These are phyloP conservation scores for Spiraea crenata DNA, from an alignment of 331 rosid genomes.

Conservation along the genomic window DNA sequence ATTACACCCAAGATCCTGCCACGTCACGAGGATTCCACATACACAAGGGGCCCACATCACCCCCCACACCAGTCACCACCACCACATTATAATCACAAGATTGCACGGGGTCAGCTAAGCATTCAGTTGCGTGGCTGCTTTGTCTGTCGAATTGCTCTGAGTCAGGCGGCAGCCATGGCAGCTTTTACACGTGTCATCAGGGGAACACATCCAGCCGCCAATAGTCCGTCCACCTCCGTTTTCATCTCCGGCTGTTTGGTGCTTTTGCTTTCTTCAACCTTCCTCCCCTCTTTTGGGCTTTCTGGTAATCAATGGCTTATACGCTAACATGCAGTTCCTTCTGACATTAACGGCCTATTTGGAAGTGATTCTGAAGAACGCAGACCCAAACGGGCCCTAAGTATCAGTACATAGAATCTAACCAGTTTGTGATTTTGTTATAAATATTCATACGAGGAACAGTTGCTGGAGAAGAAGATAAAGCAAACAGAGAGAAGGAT, in stretches of 20 bases:
- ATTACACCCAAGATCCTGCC: slow-evolving; percentile 11
- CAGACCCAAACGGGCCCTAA: too few species aligned
- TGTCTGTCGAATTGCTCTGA: not conserved
- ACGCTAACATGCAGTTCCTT: too few species aligned
- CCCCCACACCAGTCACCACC: not conserved
- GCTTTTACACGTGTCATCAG: not conserved
- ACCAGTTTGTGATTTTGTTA: not conserved
- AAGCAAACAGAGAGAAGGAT: slow-evolving; percentile 47
- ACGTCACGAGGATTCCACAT: not conserved
- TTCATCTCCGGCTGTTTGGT: not conserved
- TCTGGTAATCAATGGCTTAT: slow-evolving; percentile 2
- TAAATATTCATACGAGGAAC: slow-evolving; percentile 16
- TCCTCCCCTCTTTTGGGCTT: not conserved
- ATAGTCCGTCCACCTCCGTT: not conserved
- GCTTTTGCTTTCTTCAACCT: slow-evolving; percentile 6
- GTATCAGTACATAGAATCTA: not conserved
- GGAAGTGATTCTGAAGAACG: too few species aligned
- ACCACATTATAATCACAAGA: not conserved
- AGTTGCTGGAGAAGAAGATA: slow-evolving; percentile 55
- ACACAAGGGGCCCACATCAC: not conserved
- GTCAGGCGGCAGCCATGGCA: slow-evolving; percentile 11
- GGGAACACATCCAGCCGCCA: not conserved
- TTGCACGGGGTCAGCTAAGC: not conserved
- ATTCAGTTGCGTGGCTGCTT: slow-evolving; percentile 16
- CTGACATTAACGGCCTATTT: too few species aligned